Evolutionary conservation across 2,329 filamentous ascomycete genomes (phyloP).

Genomic region (Ascochyta viciae-villosae): DNA sequence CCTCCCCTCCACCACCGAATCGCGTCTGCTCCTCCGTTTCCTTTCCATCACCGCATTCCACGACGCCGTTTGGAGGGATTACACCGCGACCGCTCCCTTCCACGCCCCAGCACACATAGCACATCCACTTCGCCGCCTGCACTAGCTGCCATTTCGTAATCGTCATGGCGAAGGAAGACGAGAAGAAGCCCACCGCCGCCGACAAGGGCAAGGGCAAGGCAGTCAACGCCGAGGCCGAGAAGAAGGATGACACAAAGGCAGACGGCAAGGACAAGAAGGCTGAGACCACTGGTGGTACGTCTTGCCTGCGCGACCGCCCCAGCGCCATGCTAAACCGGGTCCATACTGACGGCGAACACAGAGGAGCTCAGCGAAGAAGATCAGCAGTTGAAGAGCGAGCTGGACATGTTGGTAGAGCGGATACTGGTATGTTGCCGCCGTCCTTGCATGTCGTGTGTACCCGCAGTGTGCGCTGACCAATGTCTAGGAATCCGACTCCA

Average conservation of each 20-base stretch:
- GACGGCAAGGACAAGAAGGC: slow-evolving; percentile 82
- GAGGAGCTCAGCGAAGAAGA: slow-evolving; percentile 98
- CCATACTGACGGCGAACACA: slow-evolving; percentile 51
- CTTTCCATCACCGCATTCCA: slow-evolving; percentile 6
- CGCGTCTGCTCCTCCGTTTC: slow-evolving; percentile 7
- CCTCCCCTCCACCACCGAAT: slow-evolving; percentile 21
- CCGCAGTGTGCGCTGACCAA: slow-evolving; percentile 32
- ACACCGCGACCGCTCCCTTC: slow-evolving; percentile 22
- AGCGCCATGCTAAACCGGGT: slow-evolving; percentile 14
- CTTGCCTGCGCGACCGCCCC: slow-evolving; percentile 26
- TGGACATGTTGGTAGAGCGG: slow-evolving; percentile 97
- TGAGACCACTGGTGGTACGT: slow-evolving; percentile 62
- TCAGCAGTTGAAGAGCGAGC: slow-evolving; percentile 95
- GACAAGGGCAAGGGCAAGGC: slow-evolving; percentile 98
- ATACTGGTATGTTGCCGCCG: slow-evolving; percentile 69
- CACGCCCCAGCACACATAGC: slow-evolving; percentile 8
- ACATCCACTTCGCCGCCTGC: slow-evolving; percentile 43
- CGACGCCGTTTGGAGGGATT: not conserved
- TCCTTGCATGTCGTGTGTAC: slow-evolving; percentile 10
- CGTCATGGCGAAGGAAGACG: slow-evolving; percentile 91
- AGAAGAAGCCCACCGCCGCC: slow-evolving; percentile 78
- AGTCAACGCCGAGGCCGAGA: slow-evolving; percentile 68
- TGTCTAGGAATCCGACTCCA: slow-evolving; percentile 78
- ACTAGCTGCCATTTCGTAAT: slow-evolving; percentile 44
- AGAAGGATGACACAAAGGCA: slow-evolving; percentile 66